Evolutionary conservation across 352 stramenopile genomes (phyloP).

Genomic region (Discostella stelligera): DNA sequence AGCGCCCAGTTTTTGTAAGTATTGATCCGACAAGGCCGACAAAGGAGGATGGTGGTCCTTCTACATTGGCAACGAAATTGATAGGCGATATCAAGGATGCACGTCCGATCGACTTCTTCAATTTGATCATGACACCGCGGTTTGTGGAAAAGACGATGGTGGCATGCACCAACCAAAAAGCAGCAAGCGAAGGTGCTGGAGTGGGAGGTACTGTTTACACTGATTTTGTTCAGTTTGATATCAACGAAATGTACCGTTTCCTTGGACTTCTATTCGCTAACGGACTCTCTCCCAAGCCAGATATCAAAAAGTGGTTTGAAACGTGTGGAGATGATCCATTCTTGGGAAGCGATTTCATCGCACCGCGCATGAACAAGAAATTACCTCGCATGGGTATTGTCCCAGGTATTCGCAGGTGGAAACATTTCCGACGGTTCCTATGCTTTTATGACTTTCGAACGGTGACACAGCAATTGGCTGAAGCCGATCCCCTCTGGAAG

Average conservation of each 20-base stretch:
- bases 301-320: constrained; percentile 1
- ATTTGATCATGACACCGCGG: neutral
- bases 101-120: neutral
- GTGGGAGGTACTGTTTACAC: neutral
- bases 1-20: neutral
- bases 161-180: neutral
- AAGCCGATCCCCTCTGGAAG: neutral
- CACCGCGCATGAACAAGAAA: neutral
- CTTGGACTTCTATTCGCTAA: neutral
- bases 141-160: neutral
- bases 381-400: neutral
- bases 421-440: neutral
- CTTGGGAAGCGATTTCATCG: neutral
- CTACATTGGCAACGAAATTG: neutral
- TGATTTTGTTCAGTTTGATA: neutral
- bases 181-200: neutral
- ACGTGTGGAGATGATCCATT: neutral
- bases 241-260: neutral
- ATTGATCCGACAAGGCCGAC: neutral
- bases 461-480: neutral
- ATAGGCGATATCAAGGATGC: neutral
- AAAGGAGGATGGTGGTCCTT: neutral
- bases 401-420: neutral
- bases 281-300: constrained; percentile 2
- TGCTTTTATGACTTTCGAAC: neutral